A percentile compares a stretch with the other conserved stretches of the same genome.
Conservation (phyloP, 805 yeast genomes). For the Candida patagonica region DNA sequence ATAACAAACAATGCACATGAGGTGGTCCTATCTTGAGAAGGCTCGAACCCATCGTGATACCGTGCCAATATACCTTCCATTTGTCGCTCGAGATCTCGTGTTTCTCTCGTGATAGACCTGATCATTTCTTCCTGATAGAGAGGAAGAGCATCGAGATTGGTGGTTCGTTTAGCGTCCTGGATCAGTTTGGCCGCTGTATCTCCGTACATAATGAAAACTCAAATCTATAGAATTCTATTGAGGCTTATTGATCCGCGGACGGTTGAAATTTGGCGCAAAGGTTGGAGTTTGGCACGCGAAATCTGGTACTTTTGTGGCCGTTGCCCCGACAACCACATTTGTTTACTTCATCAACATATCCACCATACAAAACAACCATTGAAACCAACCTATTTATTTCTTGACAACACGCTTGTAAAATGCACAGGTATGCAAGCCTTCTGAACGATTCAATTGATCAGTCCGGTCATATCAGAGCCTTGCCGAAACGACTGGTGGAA, state of each 20-base stretch:
- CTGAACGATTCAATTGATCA: not conserved
- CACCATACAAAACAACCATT: too few species aligned
- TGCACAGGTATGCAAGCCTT: not conserved
- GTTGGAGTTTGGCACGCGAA: too few species aligned
- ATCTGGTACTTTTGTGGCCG: too few species aligned
- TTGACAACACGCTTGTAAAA: not conserved
- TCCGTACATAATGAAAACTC: constrained; percentile 58
- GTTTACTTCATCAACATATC: too few species aligned
- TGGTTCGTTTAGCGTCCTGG: constrained; percentile 74
- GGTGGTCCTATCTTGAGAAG: constrained; percentile 24
- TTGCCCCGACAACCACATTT: too few species aligned
- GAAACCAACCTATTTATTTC: too few species aligned
- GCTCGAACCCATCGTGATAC: constrained; percentile 13
- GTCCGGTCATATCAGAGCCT: too few species aligned
- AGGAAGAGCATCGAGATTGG: constrained; percentile 55
- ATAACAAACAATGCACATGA: constrained; percentile 45
- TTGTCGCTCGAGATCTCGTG: constrained; percentile 37
- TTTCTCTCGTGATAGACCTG: constrained; percentile 62
- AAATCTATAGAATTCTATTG: too few species aligned
- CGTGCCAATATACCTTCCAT: constrained; percentile 37
- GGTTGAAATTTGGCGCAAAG: too few species aligned
- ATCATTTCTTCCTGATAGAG: constrained; percentile 65
- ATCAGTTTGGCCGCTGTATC: constrained; percentile 78
- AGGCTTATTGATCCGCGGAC: too few species aligned
- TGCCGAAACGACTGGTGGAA: constrained; percentile 2